These are phyloP conservation scores for Pistacia vera DNA, from an alignment of 345 rosid species.

Conservation along the genomic window DNA sequence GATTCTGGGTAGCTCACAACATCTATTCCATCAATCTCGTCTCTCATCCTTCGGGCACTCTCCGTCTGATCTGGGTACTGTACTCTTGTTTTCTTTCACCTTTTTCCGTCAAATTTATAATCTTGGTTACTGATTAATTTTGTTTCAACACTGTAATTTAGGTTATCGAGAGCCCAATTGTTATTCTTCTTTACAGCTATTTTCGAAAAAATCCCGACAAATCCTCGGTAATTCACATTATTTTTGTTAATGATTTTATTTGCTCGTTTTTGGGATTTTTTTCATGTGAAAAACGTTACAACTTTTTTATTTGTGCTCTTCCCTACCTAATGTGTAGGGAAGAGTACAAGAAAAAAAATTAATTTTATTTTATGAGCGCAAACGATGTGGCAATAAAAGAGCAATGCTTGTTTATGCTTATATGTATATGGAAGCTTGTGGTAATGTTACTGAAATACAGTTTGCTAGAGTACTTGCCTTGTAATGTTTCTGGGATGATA, in stretches of 20 bases:
- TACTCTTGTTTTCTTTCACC: not conserved
- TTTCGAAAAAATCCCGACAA: constrained; percentile 51
- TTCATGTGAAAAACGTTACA: not conserved
- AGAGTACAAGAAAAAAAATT: too few relatives aligned
- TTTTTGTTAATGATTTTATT: not conserved
- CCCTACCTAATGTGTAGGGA: too few relatives aligned
- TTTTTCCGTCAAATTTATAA: not conserved
- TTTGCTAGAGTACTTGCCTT: too few relatives aligned
- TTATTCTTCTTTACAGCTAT: constrained; percentile 57
- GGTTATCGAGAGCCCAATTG: constrained; percentile 51
- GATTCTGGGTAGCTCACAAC: constrained; percentile 21
- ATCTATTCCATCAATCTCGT: too few relatives aligned
- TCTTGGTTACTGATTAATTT: not conserved
- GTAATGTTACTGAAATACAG: too few relatives aligned
- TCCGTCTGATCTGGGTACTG: constrained; percentile 60
- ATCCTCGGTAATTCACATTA: constrained; percentile 55
- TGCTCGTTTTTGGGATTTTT: too few relatives aligned
- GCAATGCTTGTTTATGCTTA: too few relatives aligned
- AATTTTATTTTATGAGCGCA: too few relatives aligned
- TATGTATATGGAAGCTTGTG: too few relatives aligned
- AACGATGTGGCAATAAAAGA: too few relatives aligned
- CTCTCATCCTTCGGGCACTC: constrained; percentile 26
- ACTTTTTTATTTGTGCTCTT: too few relatives aligned
- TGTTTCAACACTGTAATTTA: constrained; percentile 20
- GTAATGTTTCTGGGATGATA: too few relatives aligned